phyloP scores from a whole-genome alignment of 169 alveolate genomes.

The Besnoitia besnoiti region DNA sequence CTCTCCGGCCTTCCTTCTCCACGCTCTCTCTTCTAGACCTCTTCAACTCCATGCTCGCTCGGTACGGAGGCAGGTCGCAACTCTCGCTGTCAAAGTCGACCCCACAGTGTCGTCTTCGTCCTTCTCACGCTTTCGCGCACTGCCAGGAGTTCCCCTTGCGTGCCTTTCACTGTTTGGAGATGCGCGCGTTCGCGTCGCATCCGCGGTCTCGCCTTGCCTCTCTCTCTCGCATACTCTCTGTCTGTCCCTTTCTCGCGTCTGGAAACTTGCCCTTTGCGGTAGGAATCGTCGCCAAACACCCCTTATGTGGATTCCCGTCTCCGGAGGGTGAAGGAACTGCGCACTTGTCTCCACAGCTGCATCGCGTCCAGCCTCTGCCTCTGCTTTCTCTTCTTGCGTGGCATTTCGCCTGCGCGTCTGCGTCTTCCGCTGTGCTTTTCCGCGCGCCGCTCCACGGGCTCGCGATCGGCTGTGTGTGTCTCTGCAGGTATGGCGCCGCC shows the following conservation, averaged over 20 bases:
- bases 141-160: no score
- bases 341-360: background rate
- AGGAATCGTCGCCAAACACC: background rate
- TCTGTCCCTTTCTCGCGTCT: background rate
- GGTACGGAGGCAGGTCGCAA: background rate
- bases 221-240: background rate
- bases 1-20: slow-evolving; percentile 38
- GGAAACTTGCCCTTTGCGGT: background rate
- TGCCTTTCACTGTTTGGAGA: no score
- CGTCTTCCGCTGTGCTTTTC: background rate
- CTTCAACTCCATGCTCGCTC: slow-evolving; percentile 44
- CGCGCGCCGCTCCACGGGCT: background rate
- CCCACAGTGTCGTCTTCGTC: no score
- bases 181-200: no score
- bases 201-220: background rate
- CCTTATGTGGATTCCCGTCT: background rate
- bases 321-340: no score
- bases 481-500: slow-evolving; percentile 41
- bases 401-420: background rate
- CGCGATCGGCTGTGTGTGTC: background rate
- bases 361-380: background rate
- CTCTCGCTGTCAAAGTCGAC: no score
- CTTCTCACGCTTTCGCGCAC: no score
- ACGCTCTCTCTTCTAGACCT: slow-evolving; percentile 38
- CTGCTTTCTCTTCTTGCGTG: background rate